Conservation (phyloP, 1,284 basidiomycete species). For the Amylostereum areolatum region DNA sequence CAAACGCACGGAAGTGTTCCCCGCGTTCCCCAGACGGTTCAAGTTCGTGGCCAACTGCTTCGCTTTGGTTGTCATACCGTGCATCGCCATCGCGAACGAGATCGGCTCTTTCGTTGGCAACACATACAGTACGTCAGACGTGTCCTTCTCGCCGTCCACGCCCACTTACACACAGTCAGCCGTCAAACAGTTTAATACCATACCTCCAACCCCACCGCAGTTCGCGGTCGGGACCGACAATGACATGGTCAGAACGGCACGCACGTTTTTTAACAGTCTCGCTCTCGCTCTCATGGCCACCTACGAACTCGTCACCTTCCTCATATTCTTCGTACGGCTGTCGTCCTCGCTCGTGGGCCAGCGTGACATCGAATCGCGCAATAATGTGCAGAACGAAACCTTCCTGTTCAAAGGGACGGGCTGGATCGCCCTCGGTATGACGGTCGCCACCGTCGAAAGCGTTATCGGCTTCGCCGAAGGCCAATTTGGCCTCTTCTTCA, state of each 20-base stretch:
- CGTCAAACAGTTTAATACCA: slow-evolving; percentile 4
- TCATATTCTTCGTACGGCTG: slow-evolving; percentile 52
- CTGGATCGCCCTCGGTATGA: slow-evolving; percentile 56
- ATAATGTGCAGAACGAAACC: slow-evolving; percentile 33
- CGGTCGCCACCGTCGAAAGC: slow-evolving; percentile 59
- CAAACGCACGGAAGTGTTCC: slow-evolving; percentile 40
- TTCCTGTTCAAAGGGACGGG: slow-evolving; percentile 53
- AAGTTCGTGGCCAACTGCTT: slow-evolving; percentile 38
- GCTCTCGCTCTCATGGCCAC: slow-evolving; percentile 51
- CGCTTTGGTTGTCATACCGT: slow-evolving; percentile 48
- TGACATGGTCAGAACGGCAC: slow-evolving; percentile 32
- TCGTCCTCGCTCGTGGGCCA: slow-evolving; percentile 42
- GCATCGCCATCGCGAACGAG: slow-evolving; percentile 48
- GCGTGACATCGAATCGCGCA: slow-evolving; percentile 40
- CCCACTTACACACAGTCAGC: neutral
- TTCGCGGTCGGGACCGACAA: slow-evolving; percentile 39
- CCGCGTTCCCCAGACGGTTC: slow-evolving; percentile 43
- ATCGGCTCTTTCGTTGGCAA: slow-evolving; percentile 61
- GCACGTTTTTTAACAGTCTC: slow-evolving; percentile 52
- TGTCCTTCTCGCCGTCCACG: neutral
- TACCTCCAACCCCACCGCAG: slow-evolving; percentile 10
- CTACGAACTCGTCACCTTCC: slow-evolving; percentile 53
- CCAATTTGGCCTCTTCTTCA: slow-evolving; percentile 45
- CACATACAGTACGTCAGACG: slow-evolving; percentile 39
- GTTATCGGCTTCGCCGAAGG: slow-evolving; percentile 54